These are phyloP conservation scores for Penicillium angulare DNA, from an alignment of 495 filamentous ascomycete species.

Conservation along the genomic window DNA sequence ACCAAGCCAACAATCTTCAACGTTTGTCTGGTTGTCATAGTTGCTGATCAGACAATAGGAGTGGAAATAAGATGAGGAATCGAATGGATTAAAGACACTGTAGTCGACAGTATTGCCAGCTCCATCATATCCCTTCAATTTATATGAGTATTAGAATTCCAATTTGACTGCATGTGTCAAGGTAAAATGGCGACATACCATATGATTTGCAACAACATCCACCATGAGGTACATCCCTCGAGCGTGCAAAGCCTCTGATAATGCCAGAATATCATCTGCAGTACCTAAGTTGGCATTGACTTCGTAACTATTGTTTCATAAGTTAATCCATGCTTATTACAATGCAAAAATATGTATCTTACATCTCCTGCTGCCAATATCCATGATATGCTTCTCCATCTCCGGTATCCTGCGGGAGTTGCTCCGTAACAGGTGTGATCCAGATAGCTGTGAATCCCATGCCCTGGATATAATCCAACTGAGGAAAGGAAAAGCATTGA, in stretches of 20 bases:
- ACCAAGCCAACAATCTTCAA: constrained; percentile 62
- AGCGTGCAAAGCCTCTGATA: constrained; percentile 58
- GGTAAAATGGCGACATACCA: constrained; percentile 47
- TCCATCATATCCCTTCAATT: constrained; percentile 55
- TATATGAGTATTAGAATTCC: too few relatives aligned
- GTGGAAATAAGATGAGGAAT: constrained; percentile 63
- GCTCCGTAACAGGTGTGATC: constrained; percentile 72
- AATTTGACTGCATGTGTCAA: constrained; percentile 40
- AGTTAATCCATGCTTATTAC: background rate
- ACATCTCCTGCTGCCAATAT: constrained; percentile 72
- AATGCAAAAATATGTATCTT: background rate
- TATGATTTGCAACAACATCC: constrained; percentile 79
- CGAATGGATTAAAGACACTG: constrained; percentile 62
- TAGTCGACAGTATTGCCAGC: constrained; percentile 59
- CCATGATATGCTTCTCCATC: constrained; percentile 67
- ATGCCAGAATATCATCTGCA: constrained; percentile 56
- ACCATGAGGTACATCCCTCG: constrained; percentile 75
- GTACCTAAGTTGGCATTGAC: constrained; percentile 68
- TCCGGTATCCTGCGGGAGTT: constrained; percentile 43
- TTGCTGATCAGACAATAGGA: constrained; percentile 61
- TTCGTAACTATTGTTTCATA: constrained; percentile 36
- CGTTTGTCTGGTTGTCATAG: constrained; percentile 55
- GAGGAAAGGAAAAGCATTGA: too few relatives aligned
- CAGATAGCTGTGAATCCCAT: constrained; percentile 84
- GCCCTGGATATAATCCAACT: constrained; percentile 57